Conservation (phyloP, 2,329 filamentous ascomycete species). For the Cladosporium sp. region DNA sequence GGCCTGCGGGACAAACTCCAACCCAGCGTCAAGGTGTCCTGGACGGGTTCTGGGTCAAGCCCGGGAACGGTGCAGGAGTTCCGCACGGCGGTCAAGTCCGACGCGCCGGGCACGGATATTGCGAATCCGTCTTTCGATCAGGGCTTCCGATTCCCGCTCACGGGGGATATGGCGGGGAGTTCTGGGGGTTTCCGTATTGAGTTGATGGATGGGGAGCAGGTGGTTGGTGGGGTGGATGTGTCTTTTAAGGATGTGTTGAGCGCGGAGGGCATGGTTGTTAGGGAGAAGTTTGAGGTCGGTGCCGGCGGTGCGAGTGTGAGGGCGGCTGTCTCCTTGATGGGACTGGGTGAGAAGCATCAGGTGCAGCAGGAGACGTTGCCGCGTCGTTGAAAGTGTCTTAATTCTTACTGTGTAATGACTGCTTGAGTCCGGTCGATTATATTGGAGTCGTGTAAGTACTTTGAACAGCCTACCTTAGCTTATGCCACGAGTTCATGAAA, state of each 20-base stretch:
- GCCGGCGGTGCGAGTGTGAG: conserved; percentile 28
- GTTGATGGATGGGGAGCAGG: conserved; percentile 34
- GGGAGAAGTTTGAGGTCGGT: conserved; percentile 36
- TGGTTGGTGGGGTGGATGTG: conserved; percentile 34
- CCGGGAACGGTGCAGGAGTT: conserved; percentile 40
- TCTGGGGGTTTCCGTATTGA: conserved; percentile 32
- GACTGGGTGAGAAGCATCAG: conserved; percentile 18
- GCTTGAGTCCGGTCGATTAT: too few species aligned
- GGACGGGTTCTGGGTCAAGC: too few species aligned
- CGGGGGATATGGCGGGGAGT: conserved; percentile 27
- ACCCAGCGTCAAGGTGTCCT: conserved; percentile 44
- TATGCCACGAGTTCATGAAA: too few species aligned
- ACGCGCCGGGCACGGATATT: conserved; percentile 45
- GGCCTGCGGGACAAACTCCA: conserved; percentile 43
- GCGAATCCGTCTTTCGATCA: conserved; percentile 48
- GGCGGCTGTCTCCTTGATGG: conserved; percentile 35
- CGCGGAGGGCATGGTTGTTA: conserved; percentile 28
- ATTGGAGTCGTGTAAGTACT: too few species aligned
- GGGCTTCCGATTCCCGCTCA: conserved; percentile 42
- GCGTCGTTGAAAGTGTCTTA: conserved; percentile 8
- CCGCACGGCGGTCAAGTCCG: conserved; percentile 40
- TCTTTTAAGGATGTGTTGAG: conserved; percentile 33
- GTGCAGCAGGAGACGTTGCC: conserved; percentile 8
- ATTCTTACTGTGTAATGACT: too few species aligned
- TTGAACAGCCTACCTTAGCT: too few species aligned